Evolutionary conservation across 2,329 filamentous ascomycete species (phyloP).

Genomic region (Paraphaeosphaeria sporulosa): DNA sequence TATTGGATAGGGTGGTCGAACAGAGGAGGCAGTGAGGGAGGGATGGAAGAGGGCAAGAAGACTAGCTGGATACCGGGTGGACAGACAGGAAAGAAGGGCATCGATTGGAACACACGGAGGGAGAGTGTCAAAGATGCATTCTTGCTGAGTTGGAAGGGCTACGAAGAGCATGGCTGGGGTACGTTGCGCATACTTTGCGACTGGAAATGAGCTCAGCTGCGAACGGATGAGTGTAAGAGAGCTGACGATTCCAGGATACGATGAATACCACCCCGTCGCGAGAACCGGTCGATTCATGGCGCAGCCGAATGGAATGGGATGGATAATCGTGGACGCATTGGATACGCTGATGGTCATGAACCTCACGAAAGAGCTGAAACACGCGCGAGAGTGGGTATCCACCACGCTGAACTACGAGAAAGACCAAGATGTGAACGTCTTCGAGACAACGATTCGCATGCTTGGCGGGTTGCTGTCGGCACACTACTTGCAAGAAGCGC

Average conservation of each 20-base stretch:
- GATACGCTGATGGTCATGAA: constrained; percentile 99
- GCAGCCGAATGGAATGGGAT: constrained; percentile 80
- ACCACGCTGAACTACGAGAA: constrained; percentile 85
- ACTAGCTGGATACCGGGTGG: constrained; percentile 36
- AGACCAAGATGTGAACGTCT: constrained; percentile 94
- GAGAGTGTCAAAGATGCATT: constrained; percentile 90
- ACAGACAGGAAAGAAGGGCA: constrained; percentile 42
- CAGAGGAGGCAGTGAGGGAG: constrained; percentile 45
- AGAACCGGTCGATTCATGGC: constrained; percentile 86
- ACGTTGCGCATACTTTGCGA: constrained; percentile 49
- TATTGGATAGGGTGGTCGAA: constrained; percentile 72
- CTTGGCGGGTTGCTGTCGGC: constrained; percentile 90
- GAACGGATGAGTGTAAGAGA: not conserved
- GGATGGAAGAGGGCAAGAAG: constrained; percentile 37
- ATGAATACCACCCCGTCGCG: constrained; percentile 85
- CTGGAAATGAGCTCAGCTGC: constrained; percentile 24
- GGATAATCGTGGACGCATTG: constrained; percentile 96
- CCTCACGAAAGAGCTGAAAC: constrained; percentile 80
- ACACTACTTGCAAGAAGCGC: constrained; percentile 89
- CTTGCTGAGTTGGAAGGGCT: constrained; percentile 88
- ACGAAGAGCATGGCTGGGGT: constrained; percentile 95
- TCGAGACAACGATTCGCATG: constrained; percentile 98
- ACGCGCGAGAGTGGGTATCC: constrained; percentile 89
- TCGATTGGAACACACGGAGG: constrained; percentile 80
- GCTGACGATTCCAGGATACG: constrained; percentile 61